Evolutionary conservation across 257 asterid species (phyloP).

Genomic region (Scutellaria barbata): DNA sequence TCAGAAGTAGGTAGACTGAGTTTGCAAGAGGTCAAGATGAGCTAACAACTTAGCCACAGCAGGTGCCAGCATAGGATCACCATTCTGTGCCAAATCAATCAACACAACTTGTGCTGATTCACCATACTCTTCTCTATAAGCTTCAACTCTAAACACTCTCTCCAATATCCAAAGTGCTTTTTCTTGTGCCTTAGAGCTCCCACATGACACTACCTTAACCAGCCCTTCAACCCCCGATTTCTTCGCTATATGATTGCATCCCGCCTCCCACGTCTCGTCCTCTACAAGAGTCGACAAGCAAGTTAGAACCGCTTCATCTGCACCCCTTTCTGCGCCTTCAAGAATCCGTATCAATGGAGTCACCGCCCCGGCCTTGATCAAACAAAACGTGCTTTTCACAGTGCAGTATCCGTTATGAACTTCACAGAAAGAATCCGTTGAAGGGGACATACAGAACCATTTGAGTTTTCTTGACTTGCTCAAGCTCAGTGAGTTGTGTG

Average conservation of each 20-base stretch:
- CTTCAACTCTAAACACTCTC: conserved; percentile 61
- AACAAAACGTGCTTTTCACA: conserved; percentile 60
- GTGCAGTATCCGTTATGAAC: conserved; percentile 70
- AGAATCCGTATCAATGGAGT: conserved; percentile 53
- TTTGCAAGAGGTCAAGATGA: conserved; percentile 77
- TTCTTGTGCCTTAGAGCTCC: conserved; percentile 64
- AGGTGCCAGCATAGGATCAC: conserved; percentile 67
- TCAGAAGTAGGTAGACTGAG: conserved; percentile 77
- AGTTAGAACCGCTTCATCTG: conserved; percentile 65
- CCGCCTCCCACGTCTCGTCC: conserved; percentile 77
- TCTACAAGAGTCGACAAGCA: conserved; percentile 68
- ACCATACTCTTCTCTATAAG: conserved; percentile 53
- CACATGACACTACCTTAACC: conserved; percentile 51
- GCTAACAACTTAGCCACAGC: conserved; percentile 73
- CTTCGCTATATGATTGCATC: conserved; percentile 56
- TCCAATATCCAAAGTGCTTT: conserved; percentile 79
- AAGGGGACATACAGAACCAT: conserved; percentile 70
- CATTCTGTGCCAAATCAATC: conserved; percentile 75
- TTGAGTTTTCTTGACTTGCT: conserved; percentile 56
- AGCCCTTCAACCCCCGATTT: conserved; percentile 49
- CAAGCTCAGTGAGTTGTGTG: conserved; percentile 56
- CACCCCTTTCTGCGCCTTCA: conserved; percentile 56
- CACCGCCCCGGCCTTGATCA: conserved; percentile 65
- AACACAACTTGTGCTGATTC: conserved; percentile 67
- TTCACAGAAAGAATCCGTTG: conserved; percentile 50